Evolutionary conservation across 768 basidiomycete genomes (phyloP).

Genomic region (Trametes cubensis): DNA sequence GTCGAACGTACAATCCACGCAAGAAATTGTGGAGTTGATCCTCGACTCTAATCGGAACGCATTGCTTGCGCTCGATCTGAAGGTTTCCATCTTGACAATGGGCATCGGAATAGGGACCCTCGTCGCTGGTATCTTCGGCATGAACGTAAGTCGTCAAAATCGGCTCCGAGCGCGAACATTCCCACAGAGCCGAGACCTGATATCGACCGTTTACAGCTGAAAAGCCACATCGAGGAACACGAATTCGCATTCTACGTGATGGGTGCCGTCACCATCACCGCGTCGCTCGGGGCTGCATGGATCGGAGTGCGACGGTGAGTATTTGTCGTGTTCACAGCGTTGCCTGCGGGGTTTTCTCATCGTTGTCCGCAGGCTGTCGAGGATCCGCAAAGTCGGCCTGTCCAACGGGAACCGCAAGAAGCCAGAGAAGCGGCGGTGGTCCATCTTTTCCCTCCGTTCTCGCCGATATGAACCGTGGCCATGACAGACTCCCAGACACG

Average conservation of each 20-base stretch:
- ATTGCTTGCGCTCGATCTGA: conserved; percentile 86
- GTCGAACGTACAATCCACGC: conserved; percentile 95
- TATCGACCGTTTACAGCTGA: conserved; percentile 35
- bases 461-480: conserved; percentile 16
- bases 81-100: conserved; percentile 94
- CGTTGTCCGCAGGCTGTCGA: conserved; percentile 24
- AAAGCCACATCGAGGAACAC: conserved; percentile 32
- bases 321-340: neutral
- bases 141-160: conserved; percentile 72
- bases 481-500: conserved; percentile 3
- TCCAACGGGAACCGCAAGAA: conserved; percentile 26
- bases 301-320: conserved; percentile 28
- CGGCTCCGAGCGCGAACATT: neutral
- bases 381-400: conserved; percentile 35
- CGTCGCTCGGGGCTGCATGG: conserved; percentile 27
- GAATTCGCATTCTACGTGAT: conserved; percentile 32
- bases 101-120: conserved; percentile 91
- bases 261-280: conserved; percentile 25
- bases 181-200: conserved; percentile 20
- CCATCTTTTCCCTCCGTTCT: conserved; percentile 27
- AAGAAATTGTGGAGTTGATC: conserved; percentile 97
- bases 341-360: neutral
- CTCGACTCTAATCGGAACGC: conserved; percentile 95
- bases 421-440: conserved; percentile 21
- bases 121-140: conserved; percentile 90